Evolutionary conservation across 345 rosid species (phyloP), one percentile per base, ranked within the genome.

Genomic region (Heritiera littoralis): DNA sequence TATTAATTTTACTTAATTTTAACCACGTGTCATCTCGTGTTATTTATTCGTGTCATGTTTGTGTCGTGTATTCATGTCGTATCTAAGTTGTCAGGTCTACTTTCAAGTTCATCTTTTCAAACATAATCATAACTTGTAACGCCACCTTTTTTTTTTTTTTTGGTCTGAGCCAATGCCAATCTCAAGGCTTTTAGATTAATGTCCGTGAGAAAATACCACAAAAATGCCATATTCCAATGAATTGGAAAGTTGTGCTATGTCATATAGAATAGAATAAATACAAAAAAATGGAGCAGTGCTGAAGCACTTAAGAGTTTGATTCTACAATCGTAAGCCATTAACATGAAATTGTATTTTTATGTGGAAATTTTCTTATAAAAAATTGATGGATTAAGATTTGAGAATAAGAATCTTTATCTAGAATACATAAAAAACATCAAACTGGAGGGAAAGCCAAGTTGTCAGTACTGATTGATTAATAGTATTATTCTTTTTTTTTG

Each of bases 401-500:
- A 40, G 61, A 78, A 82, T 76, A 80, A 79, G 88, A 87, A 87
- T 83, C 89, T 82, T 76, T 87, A 84, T 81, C 88, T 85, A 84
- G 56, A 82, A 80, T 48, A 8, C 79, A 51, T 54, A 80, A n/a
- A 69, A 80, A 78, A 72, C 66, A 82, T 79, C 59, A 80, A 77
- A 70, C 81, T 74, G 84, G 78, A 81, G 13, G 80, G 74, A 59
- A 86, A 41, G 79, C 69, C 80, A 78, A 46, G 80, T 20, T 81
- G 82, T 55, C 17, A 52, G 18, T 2, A 75, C 12, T 78, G n/a
- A 43, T 58, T 23, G 28, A 43, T 8, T 52, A 30, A 20, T 52
- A 17, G 52, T 32, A 52, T 55, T 51, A 30, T 14, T 46, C n/a
- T 28, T n/a, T n/a, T n/a, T n/a, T n/a, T n/a, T n/a, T n/a, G n/a